Conservation (phyloP, 2,329 filamentous ascomycete genomes). For the Tolypocladium sp. region DNA sequence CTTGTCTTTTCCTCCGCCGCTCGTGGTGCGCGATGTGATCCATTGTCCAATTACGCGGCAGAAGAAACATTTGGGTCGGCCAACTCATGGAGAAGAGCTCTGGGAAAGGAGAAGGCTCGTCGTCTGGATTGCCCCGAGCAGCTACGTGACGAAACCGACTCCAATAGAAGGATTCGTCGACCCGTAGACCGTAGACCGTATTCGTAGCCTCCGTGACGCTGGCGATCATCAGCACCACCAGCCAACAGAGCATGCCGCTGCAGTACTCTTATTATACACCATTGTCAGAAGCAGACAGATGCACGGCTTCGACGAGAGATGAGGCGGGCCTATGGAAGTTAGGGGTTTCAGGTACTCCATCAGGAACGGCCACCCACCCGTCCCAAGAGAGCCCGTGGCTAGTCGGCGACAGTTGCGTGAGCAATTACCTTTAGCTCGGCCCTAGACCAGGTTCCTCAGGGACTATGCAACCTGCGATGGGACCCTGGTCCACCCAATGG, state of each 20-base stretch:
- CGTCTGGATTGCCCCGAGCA: neutral
- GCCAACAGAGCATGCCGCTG: neutral
- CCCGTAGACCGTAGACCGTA: neutral
- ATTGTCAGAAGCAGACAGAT: neutral
- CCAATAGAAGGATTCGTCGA: neutral
- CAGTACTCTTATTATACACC: neutral
- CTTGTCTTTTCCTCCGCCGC: neutral
- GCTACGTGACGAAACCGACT: neutral
- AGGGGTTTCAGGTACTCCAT: conserved; percentile 1
- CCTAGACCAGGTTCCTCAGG: neutral
- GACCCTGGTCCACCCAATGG: neutral
- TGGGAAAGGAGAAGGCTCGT: neutral
- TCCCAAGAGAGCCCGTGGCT: neutral
- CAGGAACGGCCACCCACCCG: neutral
- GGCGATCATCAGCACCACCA: neutral
- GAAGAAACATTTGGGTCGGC: neutral
- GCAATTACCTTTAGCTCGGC: neutral
- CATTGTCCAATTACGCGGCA: neutral
- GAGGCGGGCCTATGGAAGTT: neutral
- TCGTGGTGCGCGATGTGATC: neutral
- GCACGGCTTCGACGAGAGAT: neutral
- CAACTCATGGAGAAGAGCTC: neutral
- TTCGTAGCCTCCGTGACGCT: neutral
- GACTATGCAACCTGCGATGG: neutral
- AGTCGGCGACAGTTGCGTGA: neutral